Conservation (phyloP, 306 rosid genomes). For the Lablab purpureus region DNA sequence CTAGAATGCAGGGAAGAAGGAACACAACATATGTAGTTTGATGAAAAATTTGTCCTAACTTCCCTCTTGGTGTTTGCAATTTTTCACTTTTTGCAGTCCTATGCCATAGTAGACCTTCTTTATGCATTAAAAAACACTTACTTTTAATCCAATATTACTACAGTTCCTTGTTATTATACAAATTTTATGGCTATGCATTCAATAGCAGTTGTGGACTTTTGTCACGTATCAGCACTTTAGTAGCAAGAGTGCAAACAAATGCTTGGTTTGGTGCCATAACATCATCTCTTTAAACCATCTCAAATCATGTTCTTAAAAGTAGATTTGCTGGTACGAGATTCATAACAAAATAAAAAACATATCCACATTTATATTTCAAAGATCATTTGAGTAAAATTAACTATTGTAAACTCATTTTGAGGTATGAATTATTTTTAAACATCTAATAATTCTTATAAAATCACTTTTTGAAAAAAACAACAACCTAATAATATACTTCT, state of each 20-base stretch:
- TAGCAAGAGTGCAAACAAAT: not conserved
- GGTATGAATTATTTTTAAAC: too few relatives aligned
- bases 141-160: not conserved
- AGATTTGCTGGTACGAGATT: too few relatives aligned
- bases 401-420: too few relatives aligned
- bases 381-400: too few relatives aligned
- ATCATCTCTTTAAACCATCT: too few relatives aligned
- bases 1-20: not conserved
- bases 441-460: too few relatives aligned
- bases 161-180: conserved; percentile 20
- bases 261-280: too few relatives aligned
- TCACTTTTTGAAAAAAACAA: too few relatives aligned
- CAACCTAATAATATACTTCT: too few relatives aligned
- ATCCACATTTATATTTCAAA: too few relatives aligned
- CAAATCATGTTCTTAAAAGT: too few relatives aligned
- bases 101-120: not conserved
- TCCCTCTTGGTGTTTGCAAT: not conserved
- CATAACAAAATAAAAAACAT: too few relatives aligned
- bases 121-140: not conserved
- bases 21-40: not conserved
- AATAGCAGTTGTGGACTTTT: not conserved
- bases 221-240: not conserved
- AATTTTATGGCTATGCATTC: conserved; percentile 15
- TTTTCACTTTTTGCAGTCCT: conserved; percentile 28
- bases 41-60: not conserved